These are phyloP conservation scores for Chalaropsis ovoidea DNA, from an alignment of 2,329 filamentous ascomycete genomes.

Conservation along the genomic window DNA sequence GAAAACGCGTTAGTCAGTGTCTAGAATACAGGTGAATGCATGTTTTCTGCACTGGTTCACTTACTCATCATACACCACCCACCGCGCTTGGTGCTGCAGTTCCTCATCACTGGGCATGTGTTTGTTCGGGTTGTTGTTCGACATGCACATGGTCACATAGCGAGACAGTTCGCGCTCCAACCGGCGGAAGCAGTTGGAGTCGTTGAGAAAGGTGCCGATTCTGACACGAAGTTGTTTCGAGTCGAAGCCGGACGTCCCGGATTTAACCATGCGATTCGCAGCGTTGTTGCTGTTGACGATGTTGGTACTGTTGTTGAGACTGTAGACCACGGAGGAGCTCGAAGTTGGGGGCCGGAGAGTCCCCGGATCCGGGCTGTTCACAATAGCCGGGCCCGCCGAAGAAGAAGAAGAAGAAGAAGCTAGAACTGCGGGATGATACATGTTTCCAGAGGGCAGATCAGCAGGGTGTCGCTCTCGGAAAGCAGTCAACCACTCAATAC, in stretches of 20 bases:
- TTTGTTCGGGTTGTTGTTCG: constrained; percentile 49
- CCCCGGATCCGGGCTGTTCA: not conserved
- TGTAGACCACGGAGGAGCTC: not conserved
- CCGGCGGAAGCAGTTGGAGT: constrained; percentile 51
- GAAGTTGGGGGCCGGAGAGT: not conserved
- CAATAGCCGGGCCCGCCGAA: no score
- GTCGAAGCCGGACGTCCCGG: not conserved
- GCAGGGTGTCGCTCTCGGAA: constrained; percentile 42
- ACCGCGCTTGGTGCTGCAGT: constrained; percentile 53
- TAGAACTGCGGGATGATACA: not conserved
- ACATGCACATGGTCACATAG: constrained; percentile 45
- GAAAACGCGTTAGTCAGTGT: not conserved
- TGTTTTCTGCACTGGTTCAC: constrained; percentile 28
- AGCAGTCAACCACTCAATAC: constrained; percentile 42
- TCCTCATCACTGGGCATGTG: constrained; percentile 53
- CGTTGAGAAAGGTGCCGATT: constrained; percentile 41
- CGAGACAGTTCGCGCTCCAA: constrained; percentile 45
- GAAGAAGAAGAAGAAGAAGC: not conserved
- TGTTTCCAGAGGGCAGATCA: not conserved
- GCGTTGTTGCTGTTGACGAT: not conserved
- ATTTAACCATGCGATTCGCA: not conserved
- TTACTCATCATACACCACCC: constrained; percentile 53
- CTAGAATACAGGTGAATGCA: not conserved
- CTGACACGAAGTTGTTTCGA: constrained; percentile 12
- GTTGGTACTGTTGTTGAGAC: not conserved